Conservation (phyloP, 2,329 filamentous ascomycete genomes). For the Nemania abortiva region DNA sequence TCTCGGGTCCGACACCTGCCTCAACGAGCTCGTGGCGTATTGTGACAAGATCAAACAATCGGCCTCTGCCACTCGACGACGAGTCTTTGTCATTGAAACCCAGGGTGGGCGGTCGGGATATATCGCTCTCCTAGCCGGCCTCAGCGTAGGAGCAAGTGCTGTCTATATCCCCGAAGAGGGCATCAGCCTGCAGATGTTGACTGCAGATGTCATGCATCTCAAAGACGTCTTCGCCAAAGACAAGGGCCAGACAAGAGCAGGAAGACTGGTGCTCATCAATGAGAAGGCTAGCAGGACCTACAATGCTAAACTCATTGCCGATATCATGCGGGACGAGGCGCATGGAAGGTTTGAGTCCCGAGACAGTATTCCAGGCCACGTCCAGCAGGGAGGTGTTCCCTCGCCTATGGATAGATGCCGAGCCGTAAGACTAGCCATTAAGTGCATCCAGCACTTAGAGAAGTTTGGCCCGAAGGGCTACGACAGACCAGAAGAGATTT, state of each 20-base stretch:
- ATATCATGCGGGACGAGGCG: slow-evolving; percentile 95
- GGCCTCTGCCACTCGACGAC: slow-evolving; percentile 89
- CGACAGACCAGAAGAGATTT: slow-evolving; percentile 70
- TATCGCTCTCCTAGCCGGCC: slow-evolving; percentile 88
- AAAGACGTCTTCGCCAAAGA: slow-evolving; percentile 88
- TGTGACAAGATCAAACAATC: slow-evolving; percentile 98
- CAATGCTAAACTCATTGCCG: slow-evolving; percentile 90
- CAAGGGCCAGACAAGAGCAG: slow-evolving; percentile 87
- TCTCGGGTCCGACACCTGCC: slow-evolving; percentile 93
- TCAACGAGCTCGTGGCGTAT: slow-evolving; percentile 94
- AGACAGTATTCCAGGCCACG: slow-evolving; percentile 91
- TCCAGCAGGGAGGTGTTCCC: slow-evolving; percentile 92
- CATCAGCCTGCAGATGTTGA: slow-evolving; percentile 92
- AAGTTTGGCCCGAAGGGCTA: slow-evolving; percentile 74
- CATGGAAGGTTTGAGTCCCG: slow-evolving; percentile 92
- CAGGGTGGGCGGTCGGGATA: slow-evolving; percentile 96
- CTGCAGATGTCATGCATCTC: slow-evolving; percentile 88
- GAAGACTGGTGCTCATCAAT: slow-evolving; percentile 95
- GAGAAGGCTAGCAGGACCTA: slow-evolving; percentile 93
- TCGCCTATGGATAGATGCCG: slow-evolving; percentile 96
- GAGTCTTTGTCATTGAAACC: slow-evolving; percentile 98
- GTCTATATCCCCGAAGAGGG: slow-evolving; percentile 98
- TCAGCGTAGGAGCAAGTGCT: slow-evolving; percentile 90
- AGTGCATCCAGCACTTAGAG: slow-evolving; percentile 93
- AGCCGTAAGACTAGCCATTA: slow-evolving; percentile 91